Evolutionary conservation across 768 basidiomycete species (phyloP), one percentile per base, ranked within the genome.

Genomic region (Strobilomyces dryophilus): DNA sequence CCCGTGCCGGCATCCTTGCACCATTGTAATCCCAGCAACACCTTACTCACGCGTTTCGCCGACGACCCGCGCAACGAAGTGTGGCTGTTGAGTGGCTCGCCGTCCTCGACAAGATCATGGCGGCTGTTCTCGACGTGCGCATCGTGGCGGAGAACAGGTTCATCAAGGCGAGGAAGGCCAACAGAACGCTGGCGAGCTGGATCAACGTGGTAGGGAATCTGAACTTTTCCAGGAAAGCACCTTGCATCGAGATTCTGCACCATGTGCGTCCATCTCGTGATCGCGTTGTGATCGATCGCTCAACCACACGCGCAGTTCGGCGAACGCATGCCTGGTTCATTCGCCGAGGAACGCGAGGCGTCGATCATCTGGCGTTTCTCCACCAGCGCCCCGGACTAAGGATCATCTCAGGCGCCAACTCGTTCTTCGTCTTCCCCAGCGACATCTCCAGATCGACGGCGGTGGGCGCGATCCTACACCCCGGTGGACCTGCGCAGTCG

Each of bases 61-160:
- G 80, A 80, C 32, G 86, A 90, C 59, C 69, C 70, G 55, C 74
- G 74, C 63, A 94, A 92, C 54, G 83, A 88, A 61, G 85, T 93
- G 32, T 93, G 89, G 89, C 56, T 92, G 54, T 71, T 93, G 55
- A 91, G 89, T 63, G 90, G 90, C 8, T 65, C 92, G 45, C 24
- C 12, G 78, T 81, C 26, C 65, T 94, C 52, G 86, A 88, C 60
- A 75, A 75, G 47, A 71, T 93, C 26, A 80, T 79, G 11, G 76
- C 77, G 52, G 70, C 73, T 55, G 75, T 84, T 11, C 87, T 87
- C 2, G 77, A 76, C 35, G 72, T 93, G 48, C 92, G 92, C 15
- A 82, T 93, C 54, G 84, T 92, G 78, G 89, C 90, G 0, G 92
- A 94, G 74, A 92, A 94, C 54, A 91, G 92, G 2, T 93, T 83